Conservation (phyloP, 2,329 filamentous ascomycete species). For the Pseudogymnoascus sp. region DNA sequence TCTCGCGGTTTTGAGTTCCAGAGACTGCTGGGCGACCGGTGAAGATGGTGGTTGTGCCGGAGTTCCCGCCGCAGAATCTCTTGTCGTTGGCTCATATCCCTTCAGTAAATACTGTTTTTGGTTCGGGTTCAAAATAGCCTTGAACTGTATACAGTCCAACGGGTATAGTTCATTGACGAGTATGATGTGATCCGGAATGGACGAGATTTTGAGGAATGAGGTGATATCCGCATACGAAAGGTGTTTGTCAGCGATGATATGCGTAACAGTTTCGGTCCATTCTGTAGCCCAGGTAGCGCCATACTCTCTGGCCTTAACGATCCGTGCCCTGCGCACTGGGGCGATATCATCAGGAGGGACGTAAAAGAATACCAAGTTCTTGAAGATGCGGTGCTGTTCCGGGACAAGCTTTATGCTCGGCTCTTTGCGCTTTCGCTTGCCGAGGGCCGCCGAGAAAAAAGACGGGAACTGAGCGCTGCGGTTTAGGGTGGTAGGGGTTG, state of each 20-base stretch:
- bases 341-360: slow-evolving; percentile 72
- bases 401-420: slow-evolving; percentile 37
- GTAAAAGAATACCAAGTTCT: slow-evolving; percentile 59
- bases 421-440: slow-evolving; percentile 38
- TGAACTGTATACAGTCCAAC: slow-evolving; percentile 56
- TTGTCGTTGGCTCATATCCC: slow-evolving; percentile 8
- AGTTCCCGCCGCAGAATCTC: slow-evolving; percentile 4
- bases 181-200: slow-evolving; percentile 32
- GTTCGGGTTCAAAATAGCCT: slow-evolving; percentile 46
- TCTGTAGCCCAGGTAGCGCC: slow-evolving; percentile 50
- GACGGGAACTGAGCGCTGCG: not conserved
- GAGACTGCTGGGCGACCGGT: slow-evolving; percentile 25
- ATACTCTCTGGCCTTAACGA: slow-evolving; percentile 64
- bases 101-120: slow-evolving; percentile 50
- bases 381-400: slow-evolving; percentile 49
- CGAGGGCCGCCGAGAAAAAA: slow-evolving; percentile 2
- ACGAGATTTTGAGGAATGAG: slow-evolving; percentile 37
- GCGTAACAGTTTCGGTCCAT: slow-evolving; percentile 46
- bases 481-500: slow-evolving; percentile 18
- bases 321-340: slow-evolving; percentile 57
- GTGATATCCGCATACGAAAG: slow-evolving; percentile 57
- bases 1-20: slow-evolving; percentile 41
- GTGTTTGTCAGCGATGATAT: slow-evolving; percentile 68
- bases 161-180: slow-evolving; percentile 63
- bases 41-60: slow-evolving; percentile 7